Evolutionary conservation across 768 basidiomycete species (phyloP).

Genomic region (Russula griseocarnosa): DNA sequence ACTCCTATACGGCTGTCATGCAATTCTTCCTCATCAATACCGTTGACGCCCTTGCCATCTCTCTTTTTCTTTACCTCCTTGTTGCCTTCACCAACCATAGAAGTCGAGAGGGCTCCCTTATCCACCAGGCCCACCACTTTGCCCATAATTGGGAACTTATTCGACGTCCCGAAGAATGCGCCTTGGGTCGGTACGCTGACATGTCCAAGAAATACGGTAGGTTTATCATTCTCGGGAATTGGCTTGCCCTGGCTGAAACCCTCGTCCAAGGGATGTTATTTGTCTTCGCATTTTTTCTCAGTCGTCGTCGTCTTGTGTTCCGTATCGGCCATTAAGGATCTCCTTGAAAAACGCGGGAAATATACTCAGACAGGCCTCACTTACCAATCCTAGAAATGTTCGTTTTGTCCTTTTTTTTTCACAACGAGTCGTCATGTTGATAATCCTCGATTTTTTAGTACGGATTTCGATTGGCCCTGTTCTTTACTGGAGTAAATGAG

Average conservation of each 20-base stretch:
- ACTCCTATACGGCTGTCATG: not conserved
- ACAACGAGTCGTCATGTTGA: not conserved
- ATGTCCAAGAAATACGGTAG: slow-evolving; percentile 16
- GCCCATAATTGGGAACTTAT: slow-evolving; percentile 11
- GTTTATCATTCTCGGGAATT: not conserved
- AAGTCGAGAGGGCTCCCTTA: slow-evolving; percentile 11
- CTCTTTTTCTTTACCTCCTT: not conserved
- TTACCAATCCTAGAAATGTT: slow-evolving; percentile 10
- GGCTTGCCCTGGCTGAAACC: not conserved
- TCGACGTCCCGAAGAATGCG: not conserved
- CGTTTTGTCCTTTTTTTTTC: not conserved
- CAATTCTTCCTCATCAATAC: not conserved
- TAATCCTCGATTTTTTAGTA: not conserved
- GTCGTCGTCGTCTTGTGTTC: slow-evolving; percentile 50
- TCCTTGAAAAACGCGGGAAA: slow-evolving; percentile 51
- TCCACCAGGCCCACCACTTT: slow-evolving; percentile 10
- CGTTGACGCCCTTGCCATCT: not conserved
- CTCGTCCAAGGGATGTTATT: not conserved
- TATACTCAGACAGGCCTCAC: slow-evolving; percentile 18
- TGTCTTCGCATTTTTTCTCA: slow-evolving; percentile 41
- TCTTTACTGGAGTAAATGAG: not conserved
- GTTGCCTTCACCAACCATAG: not conserved
- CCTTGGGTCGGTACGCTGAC: not conserved
- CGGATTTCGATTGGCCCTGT: slow-evolving; percentile 12
- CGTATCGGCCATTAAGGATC: slow-evolving; percentile 42